Evolutionary conservation across 2,329 filamentous ascomycete species (phyloP).

Genomic region (Shiraia sp.): DNA sequence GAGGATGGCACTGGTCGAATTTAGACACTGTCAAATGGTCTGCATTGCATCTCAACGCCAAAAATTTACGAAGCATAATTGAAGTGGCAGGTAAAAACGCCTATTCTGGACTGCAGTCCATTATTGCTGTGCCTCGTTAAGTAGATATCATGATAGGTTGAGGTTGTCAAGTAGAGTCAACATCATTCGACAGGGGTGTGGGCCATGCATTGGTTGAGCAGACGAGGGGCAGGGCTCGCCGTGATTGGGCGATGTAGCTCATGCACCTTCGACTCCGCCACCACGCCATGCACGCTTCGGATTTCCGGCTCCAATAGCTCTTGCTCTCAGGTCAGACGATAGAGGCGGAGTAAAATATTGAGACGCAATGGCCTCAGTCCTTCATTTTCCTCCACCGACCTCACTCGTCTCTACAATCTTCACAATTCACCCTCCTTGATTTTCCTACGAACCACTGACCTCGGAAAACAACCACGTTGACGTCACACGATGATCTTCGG

Average conservation of each 20-base stretch:
- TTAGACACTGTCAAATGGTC: too few species aligned
- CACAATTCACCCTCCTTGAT: neutral
- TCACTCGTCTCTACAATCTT: neutral
- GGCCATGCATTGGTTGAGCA: slow-evolving; percentile 2
- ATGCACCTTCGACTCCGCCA: slow-evolving; percentile 26
- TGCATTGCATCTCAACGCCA: too few species aligned
- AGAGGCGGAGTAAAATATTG: slow-evolving; percentile 26
- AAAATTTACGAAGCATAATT: too few species aligned
- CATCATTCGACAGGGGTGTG: neutral
- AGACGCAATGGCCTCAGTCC: slow-evolving; percentile 22
- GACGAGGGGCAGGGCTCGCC: slow-evolving; percentile 4
- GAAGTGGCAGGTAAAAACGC: too few species aligned
- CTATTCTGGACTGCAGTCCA: too few species aligned
- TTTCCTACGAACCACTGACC: neutral
- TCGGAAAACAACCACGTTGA: neutral
- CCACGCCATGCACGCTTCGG: slow-evolving; percentile 25
- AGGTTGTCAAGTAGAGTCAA: neutral
- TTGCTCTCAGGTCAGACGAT: slow-evolving; percentile 16
- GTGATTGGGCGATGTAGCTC: slow-evolving; percentile 8
- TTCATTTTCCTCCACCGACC: slow-evolving; percentile 1
- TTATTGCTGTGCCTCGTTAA: too few species aligned
- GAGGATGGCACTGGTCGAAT: too few species aligned
- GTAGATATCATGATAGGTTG: too few species aligned
- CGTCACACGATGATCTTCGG: slow-evolving; percentile 43
- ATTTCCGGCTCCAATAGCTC: slow-evolving; percentile 23